Conservation (phyloP, 179 eudicot genomes). For the Amaranthus tricolor region DNA sequence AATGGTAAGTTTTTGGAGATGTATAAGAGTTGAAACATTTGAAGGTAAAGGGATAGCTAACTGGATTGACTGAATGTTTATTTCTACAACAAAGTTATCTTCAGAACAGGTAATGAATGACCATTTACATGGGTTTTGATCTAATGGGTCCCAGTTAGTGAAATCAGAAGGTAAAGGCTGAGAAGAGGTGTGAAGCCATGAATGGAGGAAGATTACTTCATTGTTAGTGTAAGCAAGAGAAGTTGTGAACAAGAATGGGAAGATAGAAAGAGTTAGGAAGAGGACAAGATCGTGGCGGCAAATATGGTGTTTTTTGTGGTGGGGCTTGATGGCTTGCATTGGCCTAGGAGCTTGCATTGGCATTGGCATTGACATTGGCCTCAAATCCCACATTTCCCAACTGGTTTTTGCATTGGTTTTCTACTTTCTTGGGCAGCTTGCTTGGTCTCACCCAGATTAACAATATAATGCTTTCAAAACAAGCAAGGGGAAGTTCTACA, state of each 20-base stretch:
- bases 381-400: conserved; percentile 53
- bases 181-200: conserved; percentile 51
- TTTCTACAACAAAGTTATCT: conserved; percentile 37
- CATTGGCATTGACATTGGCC: conserved; percentile 34
- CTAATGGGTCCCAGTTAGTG: conserved; percentile 44
- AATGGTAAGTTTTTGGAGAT: conserved; percentile 45
- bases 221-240: conserved; percentile 21
- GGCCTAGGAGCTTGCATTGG: conserved; percentile 54
- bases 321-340: conserved; percentile 39
- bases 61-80: conserved; percentile 45
- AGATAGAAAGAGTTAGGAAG: conserved; percentile 9
- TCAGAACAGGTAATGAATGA: conserved; percentile 44
- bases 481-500: conserved; percentile 33
- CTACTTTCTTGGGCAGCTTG: conserved; percentile 21
- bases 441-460: conserved; percentile 22
- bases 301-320: conserved; percentile 24
- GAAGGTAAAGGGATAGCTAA: conserved; percentile 50
- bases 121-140: conserved; percentile 64
- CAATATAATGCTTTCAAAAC: conserved; percentile 35
- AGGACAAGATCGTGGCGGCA: conserved; percentile 24
- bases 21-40: conserved; percentile 36
- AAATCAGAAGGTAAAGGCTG: conserved; percentile 24
- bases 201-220: conserved; percentile 39
- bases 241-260: conserved; percentile 4
- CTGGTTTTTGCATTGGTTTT: conserved; percentile 63